A percentile compares a stretch with the other conserved stretches of the same genome.
These are phyloP conservation scores for Penicillium sp. DNA, from an alignment of 2,329 filamentous ascomycete species.

Conservation along the genomic window DNA sequence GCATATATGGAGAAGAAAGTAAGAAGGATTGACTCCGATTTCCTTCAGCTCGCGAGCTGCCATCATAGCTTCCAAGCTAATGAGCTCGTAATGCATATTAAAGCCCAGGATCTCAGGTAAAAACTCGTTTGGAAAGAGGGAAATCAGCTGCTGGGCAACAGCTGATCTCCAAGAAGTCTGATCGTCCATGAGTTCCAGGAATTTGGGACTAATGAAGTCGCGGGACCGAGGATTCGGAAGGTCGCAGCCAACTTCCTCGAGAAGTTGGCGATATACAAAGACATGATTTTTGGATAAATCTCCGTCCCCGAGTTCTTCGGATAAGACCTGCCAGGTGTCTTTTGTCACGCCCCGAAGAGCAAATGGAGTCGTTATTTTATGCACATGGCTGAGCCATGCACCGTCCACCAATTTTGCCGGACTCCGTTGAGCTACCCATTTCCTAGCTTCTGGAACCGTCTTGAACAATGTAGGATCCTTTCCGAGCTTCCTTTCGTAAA, in stretches of 20 bases:
- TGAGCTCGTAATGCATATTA: conserved; percentile 46
- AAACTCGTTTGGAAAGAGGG: conserved; percentile 47
- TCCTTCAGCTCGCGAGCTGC: conserved; percentile 43
- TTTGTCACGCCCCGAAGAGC: conserved; percentile 37
- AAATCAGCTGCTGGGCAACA: conserved; percentile 44
- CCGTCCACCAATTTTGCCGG: conserved; percentile 48
- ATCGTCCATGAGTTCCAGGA: conserved; percentile 3
- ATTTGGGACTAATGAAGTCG: conserved; percentile 22
- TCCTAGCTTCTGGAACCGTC: conserved; percentile 33
- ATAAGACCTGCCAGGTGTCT: conserved; percentile 47
- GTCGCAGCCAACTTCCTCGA: conserved; percentile 26
- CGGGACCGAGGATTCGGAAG: conserved; percentile 30
- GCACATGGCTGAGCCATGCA: conserved; percentile 46
- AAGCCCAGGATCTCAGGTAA: conserved; percentile 49
- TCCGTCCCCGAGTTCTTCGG: conserved; percentile 49
- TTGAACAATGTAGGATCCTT: conserved; percentile 38
- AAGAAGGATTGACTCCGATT: conserved; percentile 42
- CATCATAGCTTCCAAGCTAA: conserved; percentile 39
- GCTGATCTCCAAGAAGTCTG: conserved; percentile 40
- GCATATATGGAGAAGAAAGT: conserved; percentile 48
- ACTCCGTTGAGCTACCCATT: conserved; percentile 40
- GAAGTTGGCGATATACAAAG: conserved; percentile 30
- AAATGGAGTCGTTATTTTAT: conserved; percentile 44
- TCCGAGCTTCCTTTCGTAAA: conserved; percentile 21
- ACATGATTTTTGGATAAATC: conserved; percentile 46